These are phyloP conservation scores for Rhizoclosmatium globosum DNA, from an alignment of 192 early-diverging fungal species.

Conservation along the genomic window DNA sequence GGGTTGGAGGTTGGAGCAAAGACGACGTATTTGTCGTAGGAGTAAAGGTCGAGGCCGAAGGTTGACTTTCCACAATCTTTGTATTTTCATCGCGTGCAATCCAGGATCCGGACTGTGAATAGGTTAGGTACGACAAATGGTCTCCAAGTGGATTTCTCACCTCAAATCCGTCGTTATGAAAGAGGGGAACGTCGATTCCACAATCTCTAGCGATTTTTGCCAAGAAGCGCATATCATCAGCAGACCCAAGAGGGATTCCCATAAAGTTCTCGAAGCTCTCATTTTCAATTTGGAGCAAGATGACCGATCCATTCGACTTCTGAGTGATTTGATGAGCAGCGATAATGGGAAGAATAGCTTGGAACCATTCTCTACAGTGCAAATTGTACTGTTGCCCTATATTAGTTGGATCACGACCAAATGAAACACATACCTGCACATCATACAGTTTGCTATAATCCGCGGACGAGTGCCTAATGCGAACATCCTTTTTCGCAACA, in stretches of 20 bases:
- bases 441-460: slow-evolving; percentile 77
- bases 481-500: slow-evolving; percentile 72
- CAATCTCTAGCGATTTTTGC: slow-evolving; percentile 79
- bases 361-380: slow-evolving; percentile 79
- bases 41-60: slow-evolving; percentile 82
- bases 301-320: slow-evolving; percentile 71
- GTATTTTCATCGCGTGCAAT: slow-evolving; percentile 51
- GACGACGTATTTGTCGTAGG: slow-evolving; percentile 80
- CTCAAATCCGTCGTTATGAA: slow-evolving; percentile 85
- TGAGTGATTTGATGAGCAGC: slow-evolving; percentile 78
- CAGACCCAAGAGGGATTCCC: slow-evolving; percentile 71
- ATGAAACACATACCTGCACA: slow-evolving; percentile 15
- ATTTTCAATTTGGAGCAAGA: slow-evolving; percentile 86
- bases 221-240: slow-evolving; percentile 83
- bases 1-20: slow-evolving; percentile 45
- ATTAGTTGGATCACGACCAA: not conserved
- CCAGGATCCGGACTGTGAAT: slow-evolving; percentile 60
- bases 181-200: slow-evolving; percentile 81
- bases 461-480: slow-evolving; percentile 74
- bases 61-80: slow-evolving; percentile 40
- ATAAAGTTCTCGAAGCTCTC: slow-evolving; percentile 70
- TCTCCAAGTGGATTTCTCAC: not conserved
- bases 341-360: slow-evolving; percentile 77
- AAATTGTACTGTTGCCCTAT: slow-evolving; percentile 58
- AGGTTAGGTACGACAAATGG: not conserved